Evolutionary conservation across 495 filamentous ascomycete genomes (phyloP), one percentile per base, ranked within the genome.

Genomic region (Aspergillus nidulans): DNA sequence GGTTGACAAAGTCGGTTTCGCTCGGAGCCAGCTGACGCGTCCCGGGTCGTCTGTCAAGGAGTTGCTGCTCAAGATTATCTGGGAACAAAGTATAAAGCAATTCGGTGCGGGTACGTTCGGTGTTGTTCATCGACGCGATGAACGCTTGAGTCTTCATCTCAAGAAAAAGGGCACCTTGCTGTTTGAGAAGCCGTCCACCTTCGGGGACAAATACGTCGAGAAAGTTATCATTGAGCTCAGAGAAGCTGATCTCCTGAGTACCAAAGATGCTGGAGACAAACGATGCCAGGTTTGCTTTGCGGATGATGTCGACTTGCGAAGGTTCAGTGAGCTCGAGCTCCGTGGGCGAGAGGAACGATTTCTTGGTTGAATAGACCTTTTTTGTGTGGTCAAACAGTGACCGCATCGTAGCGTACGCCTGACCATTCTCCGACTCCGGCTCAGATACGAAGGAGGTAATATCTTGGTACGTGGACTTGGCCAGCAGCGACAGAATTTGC

Each of bases 121-220:
- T 79, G 49, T 81, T 85, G 39, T 79, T 75, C 61, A 90, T 78
- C 2, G 88, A 83, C 2, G 87, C 85, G 48, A 95, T 86, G 57
- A 92, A 89, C 9, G 85, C 83, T 55, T 95, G 89, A 1, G 91
- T 95, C 66, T 96, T 96, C 16, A 96, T 75, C 52, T 90, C 86
- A 16, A 96, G 74, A 58, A 88, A 89, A 23, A 96, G 59, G 23
- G 85, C 81, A 12, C 84, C 85, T 56, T 86, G 83, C 44, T 82
- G 84, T 49, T 88, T 87, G 16, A 89, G 73, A 30, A 96, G 64
- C 5, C 83, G 78, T n/a, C 81, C 80, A 15, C 87, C 85, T 53
- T 90, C 85, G 0, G 87, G 85, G 3, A 95, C 81, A 63, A 96
- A 96, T 0, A 90, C 90, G 39, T 88, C 82, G 20, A 95, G 77